phyloP scores from a whole-genome alignment of 305 asterid genomes.

The Fraxinus floribunda region DNA sequence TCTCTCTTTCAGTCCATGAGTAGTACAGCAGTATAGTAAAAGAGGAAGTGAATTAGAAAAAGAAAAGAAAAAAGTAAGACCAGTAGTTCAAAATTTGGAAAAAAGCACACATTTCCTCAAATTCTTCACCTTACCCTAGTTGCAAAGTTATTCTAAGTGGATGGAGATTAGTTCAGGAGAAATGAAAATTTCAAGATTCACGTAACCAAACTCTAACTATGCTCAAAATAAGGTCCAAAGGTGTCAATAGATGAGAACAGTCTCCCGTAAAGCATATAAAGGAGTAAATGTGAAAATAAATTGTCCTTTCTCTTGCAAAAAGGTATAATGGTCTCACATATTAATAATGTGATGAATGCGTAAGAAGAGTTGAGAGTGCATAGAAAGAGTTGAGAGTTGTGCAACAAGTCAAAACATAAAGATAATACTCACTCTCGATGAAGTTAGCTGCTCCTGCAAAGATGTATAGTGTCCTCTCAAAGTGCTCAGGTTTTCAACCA shows the following conservation, averaged over 20 bases:
- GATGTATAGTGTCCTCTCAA: slow-evolving; percentile 79
- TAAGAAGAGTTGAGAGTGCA: background rate
- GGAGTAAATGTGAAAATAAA: background rate
- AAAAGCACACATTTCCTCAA: background rate
- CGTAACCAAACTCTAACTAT: background rate
- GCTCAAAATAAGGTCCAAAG: background rate
- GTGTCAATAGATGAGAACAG: background rate
- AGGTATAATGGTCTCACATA: background rate
- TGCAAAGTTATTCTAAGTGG: background rate
- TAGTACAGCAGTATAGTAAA: background rate
- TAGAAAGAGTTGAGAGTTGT: background rate
- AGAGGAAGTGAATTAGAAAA: background rate
- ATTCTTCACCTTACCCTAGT: background rate
- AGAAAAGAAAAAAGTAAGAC: background rate
- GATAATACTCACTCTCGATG: slow-evolving; percentile 55
- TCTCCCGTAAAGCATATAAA: background rate
- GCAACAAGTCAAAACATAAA: background rate
- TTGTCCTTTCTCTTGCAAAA: background rate
- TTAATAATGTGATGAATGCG: background rate
- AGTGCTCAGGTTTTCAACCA: slow-evolving; percentile 78
- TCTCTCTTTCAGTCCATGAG: background rate
- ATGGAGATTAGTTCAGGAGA: background rate
- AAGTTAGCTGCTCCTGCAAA: slow-evolving; percentile 82
- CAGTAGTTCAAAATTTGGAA: background rate
- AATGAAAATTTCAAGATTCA: background rate